Evolutionary conservation across 805 yeast species (phyloP).

Genomic region (Lipomyces yamadae): DNA sequence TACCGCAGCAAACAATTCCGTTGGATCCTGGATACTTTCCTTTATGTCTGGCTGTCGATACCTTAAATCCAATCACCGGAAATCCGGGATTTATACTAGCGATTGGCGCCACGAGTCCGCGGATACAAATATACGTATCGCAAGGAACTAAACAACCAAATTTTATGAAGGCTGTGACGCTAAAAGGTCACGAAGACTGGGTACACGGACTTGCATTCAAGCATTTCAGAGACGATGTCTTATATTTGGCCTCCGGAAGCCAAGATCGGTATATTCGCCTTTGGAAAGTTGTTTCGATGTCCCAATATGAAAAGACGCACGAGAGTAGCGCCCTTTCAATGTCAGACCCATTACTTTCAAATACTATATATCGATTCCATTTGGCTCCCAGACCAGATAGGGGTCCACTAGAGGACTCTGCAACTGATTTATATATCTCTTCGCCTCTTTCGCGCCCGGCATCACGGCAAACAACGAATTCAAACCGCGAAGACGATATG

Average conservation of each 20-base stretch:
- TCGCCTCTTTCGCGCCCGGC: conserved; percentile 4
- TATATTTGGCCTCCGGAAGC: conserved; percentile 82
- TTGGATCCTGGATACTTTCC: conserved; percentile 58
- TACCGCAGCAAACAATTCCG: conserved; percentile 41
- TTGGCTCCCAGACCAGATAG: conserved; percentile 1
- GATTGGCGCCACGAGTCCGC: conserved; percentile 69
- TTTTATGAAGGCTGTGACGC: conserved; percentile 49
- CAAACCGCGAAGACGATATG: conserved; percentile 41
- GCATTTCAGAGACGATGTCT: conserved; percentile 51
- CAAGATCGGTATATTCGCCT: conserved; percentile 91
- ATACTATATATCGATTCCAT: conserved; percentile 27
- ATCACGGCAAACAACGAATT: conserved; percentile 34
- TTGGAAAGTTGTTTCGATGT: conserved; percentile 57
- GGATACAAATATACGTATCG: conserved; percentile 25
- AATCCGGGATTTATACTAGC: conserved; percentile 52
- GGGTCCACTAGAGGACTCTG: background rate
- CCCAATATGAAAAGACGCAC: conserved; percentile 15
- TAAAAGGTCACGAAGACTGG: conserved; percentile 98
- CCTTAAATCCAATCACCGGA: conserved; percentile 34
- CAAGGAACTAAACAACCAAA: background rate
- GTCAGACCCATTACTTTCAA: conserved; percentile 28
- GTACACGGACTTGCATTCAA: conserved; percentile 72
- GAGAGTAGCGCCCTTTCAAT: conserved; percentile 14
- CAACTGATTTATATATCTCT: background rate
- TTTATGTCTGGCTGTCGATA: conserved; percentile 47